phyloP scores from a whole-genome alignment of 169 alveolate genomes.

The Plasmodium cynomolgi region DNA sequence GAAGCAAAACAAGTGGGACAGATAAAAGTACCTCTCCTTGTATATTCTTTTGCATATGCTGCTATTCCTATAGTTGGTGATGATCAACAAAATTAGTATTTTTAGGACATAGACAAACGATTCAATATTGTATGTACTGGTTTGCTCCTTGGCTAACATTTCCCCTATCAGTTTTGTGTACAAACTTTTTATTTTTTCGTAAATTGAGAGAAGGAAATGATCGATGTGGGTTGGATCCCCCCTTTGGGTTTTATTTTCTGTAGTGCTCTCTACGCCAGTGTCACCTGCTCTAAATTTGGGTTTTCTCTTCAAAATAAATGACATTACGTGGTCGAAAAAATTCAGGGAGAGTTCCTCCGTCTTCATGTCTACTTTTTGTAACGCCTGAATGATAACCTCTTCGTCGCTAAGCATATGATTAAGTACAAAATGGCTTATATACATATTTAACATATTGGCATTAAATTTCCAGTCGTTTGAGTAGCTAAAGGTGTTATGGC shows the following conservation, averaged over 20 bases:
- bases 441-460: constrained; percentile 28
- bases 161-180: constrained; percentile 47
- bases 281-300: not conserved
- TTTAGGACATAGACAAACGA: constrained; percentile 45
- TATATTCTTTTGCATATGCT: constrained; percentile 60
- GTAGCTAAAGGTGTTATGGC: constrained; percentile 28
- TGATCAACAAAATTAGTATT: constrained; percentile 48
- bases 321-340: constrained; percentile 16
- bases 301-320: constrained; percentile 14
- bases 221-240: not conserved
- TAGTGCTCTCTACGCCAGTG: not conserved
- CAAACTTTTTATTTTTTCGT: constrained; percentile 15
- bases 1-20: constrained; percentile 54
- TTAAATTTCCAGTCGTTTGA: constrained; percentile 47
- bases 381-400: not conserved
- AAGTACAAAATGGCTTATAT: constrained; percentile 28
- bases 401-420: constrained; percentile 15
- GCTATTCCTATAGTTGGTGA: constrained; percentile 54
- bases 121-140: constrained; percentile 16
- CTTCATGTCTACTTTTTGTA: constrained; percentile 6
- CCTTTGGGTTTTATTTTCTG: not conserved
- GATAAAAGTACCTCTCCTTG: constrained; percentile 29
- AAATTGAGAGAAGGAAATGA: not conserved
- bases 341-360: constrained; percentile 8
- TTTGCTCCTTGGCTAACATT: constrained; percentile 36